A percentile compares a stretch with the other conserved stretches of the same genome.
Evolutionary conservation across 768 basidiomycete genomes (phyloP).

Genomic region (Collybiopsis confluens): DNA sequence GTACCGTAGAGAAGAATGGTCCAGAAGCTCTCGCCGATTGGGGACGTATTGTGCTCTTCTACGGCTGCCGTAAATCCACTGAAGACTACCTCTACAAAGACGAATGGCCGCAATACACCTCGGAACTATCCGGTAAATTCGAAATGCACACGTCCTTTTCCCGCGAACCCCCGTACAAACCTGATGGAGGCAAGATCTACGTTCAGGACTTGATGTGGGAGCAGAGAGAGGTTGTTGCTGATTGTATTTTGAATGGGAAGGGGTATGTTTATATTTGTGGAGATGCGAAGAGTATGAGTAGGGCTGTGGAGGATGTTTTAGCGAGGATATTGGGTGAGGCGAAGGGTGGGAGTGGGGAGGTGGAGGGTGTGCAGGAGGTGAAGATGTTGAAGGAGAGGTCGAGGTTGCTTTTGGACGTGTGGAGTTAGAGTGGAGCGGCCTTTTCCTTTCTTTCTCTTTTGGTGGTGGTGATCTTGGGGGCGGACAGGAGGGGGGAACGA

Average conservation of each 20-base stretch:
- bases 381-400: conserved; percentile 95
- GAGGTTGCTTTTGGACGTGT: conserved; percentile 82
- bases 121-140: conserved; percentile 91
- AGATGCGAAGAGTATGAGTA: conserved; percentile 95
- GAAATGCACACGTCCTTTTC: conserved; percentile 87
- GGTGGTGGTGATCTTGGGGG: no score
- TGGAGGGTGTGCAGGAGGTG: conserved; percentile 87
- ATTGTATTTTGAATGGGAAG: conserved; percentile 89
- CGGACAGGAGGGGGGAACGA: no score
- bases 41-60: conserved; percentile 93
- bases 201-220: conserved; percentile 98
- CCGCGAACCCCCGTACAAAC: conserved; percentile 78
- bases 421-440: conserved; percentile 53
- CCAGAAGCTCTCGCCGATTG: conserved; percentile 90
- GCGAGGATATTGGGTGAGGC: conserved; percentile 84
- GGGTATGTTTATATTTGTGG: conserved; percentile 98
- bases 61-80: conserved; percentile 85
- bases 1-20: conserved; percentile 93
- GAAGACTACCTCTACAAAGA: conserved; percentile 94
- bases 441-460: no score
- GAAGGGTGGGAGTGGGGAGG: conserved; percentile 84
- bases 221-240: conserved; percentile 74
- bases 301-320: conserved; percentile 88
- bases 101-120: conserved; percentile 87
- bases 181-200: conserved; percentile 94